Base-by-base conservation (phyloP, 2,329 filamentous ascomycete species). In the Alternaria sp. region DNA sequence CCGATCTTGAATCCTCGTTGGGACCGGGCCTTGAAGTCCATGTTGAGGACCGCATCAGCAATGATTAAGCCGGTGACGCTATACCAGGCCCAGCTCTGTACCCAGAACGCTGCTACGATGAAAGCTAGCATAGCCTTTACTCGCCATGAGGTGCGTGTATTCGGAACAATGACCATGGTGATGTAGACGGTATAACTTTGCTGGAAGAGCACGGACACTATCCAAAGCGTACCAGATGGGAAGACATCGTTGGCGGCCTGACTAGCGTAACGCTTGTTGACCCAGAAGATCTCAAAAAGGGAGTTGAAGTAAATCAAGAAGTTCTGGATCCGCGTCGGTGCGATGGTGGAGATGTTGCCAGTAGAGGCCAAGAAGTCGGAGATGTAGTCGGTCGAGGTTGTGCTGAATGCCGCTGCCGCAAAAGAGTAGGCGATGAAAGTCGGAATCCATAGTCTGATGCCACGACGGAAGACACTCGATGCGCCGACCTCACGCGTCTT, bases 131-230 rank as follows among this genome's bases (percentile, higher is more conserved):
- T 69, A 3, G 77, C 79, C 60, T 80, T 78, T 4, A 82, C 69
- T 43, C 82, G 81, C 82, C 82, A 83, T 2, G 75, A 75, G 14
- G 70, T 63, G 12, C 82, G 76, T 2, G 81, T 83, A 70, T 78
- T 82, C 5, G 82, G 83, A 10, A 84, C 75, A 56, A 83, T 83
- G 59, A 84, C 71, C 82, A 84, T 84, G 5, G 81, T 76, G 73
- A 84, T 83, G 67, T 83, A 85, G 9, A 84, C 77, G 0, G 83
- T 85, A 70, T 82, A 84, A 65, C 79, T 81, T 64, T 85, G 83
- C 56, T 79, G 75, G 67, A 82, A 85, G 15, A 85, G 75, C n/a
- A 81, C 75, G 6, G 77, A 81, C 28, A 84, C 67, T 10, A 79
- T 79, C 82, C 83, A 84, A n/a, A 85, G 70, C 0, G 80, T 84